Conservation (phyloP, 2,329 filamentous ascomycete species). For the Paramyrothecium sp. region DNA sequence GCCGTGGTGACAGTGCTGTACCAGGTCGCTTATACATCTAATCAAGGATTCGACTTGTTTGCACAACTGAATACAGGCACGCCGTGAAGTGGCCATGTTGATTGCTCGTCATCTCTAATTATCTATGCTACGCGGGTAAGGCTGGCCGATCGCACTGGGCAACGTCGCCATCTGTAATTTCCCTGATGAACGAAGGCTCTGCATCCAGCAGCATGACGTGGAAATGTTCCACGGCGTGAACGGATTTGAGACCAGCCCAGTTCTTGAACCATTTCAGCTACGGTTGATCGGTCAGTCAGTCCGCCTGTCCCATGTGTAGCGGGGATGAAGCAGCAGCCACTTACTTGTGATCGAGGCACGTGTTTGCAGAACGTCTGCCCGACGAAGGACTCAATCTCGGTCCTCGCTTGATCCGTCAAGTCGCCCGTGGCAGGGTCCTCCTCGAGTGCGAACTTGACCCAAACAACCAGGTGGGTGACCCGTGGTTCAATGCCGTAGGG, state of each 20-base stretch:
- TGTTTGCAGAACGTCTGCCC: constrained; percentile 59
- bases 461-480: constrained; percentile 85
- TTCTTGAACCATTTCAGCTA: constrained; percentile 62
- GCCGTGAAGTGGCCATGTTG: no score
- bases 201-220: constrained; percentile 88
- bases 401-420: constrained; percentile 61
- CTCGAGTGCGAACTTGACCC: constrained; percentile 83
- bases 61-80: no score
- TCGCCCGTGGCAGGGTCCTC: constrained; percentile 66
- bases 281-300: not conserved
- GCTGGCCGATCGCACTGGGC: constrained; percentile 50
- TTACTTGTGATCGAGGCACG: constrained; percentile 52
- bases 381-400: constrained; percentile 71
- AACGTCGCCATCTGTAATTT: constrained; percentile 73
- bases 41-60: no score
- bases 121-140: not conserved
- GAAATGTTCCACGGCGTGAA: constrained; percentile 88
- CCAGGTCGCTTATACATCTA: not conserved
- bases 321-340: constrained; percentile 16
- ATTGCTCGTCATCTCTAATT: no score
- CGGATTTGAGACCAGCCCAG: constrained; percentile 80
- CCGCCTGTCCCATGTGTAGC: not conserved
- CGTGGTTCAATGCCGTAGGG: constrained; percentile 79
- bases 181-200: constrained; percentile 64
- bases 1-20: not conserved